These are phyloP conservation scores for Cantharellus anzutake DNA, from an alignment of 768 basidiomycete species.

Conservation along the genomic window DNA sequence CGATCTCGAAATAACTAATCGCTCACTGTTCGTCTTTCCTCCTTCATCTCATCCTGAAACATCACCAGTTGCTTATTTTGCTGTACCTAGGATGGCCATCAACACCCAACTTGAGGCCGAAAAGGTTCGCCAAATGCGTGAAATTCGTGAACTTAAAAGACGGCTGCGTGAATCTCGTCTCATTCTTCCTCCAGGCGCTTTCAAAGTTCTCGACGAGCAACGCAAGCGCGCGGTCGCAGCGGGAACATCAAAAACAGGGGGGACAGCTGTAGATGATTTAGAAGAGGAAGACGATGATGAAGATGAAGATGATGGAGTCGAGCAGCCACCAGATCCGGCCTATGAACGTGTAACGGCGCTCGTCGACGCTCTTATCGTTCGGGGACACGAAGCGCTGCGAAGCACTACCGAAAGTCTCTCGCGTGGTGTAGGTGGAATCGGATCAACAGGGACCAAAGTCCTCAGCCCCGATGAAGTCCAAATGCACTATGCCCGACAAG, in stretches of 20 bases:
- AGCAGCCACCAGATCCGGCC: slow-evolving; percentile 10
- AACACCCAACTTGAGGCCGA: slow-evolving; percentile 65
- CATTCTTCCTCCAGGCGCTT: slow-evolving; percentile 49
- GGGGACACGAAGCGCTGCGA: slow-evolving; percentile 1
- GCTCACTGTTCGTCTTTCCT: slow-evolving; percentile 30
- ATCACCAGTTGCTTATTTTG: neutral
- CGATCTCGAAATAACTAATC: slow-evolving; percentile 80
- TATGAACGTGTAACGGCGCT: slow-evolving; percentile 11
- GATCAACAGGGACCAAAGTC: slow-evolving; percentile 27
- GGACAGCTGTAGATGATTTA: neutral
- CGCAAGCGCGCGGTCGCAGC: slow-evolving; percentile 18
- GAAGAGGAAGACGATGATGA: slow-evolving; percentile 5
- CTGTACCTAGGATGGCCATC: slow-evolving; percentile 33
- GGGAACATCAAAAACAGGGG: neutral
- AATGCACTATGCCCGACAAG: neutral
- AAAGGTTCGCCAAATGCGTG: slow-evolving; percentile 62
- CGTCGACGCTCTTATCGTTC: slow-evolving; percentile 10
- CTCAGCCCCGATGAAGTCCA: slow-evolving; percentile 51
- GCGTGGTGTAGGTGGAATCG: slow-evolving; percentile 17
- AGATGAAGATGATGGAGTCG: slow-evolving; percentile 9
- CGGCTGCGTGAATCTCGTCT: slow-evolving; percentile 69
- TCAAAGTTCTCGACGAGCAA: slow-evolving; percentile 30
- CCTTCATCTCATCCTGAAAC: neutral
- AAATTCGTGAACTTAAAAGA: slow-evolving; percentile 69
- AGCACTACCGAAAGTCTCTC: neutral